These are phyloP conservation scores for Aspergillus sclerotiicarbonarius DNA, from an alignment of 495 filamentous ascomycete genomes.

Conservation along the genomic window DNA sequence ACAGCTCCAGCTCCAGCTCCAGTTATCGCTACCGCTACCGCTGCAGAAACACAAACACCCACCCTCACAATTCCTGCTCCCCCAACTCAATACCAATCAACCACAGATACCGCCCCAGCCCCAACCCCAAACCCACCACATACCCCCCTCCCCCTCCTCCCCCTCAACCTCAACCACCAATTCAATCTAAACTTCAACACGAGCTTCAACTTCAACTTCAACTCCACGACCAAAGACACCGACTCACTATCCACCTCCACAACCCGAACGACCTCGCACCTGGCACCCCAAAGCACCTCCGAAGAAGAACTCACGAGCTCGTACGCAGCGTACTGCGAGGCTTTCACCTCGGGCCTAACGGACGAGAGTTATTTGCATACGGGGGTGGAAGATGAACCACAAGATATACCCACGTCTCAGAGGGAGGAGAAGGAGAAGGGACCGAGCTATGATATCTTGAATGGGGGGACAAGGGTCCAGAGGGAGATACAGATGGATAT, in stretches of 20 bases:
- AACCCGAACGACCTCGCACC: background rate
- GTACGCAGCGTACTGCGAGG: constrained; percentile 22
- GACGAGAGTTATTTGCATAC: background rate
- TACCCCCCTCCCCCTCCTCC: background rate
- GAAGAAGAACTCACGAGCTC: background rate
- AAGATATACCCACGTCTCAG: no score
- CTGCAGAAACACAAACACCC: no score
- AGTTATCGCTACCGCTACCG: no score
- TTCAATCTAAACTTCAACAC: background rate
- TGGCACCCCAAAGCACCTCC: background rate
- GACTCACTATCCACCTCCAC: background rate
- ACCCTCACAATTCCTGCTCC: no score
- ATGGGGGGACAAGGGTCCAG: no score
- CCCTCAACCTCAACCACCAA: background rate
- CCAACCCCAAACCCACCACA: no score
- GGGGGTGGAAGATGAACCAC: no score
- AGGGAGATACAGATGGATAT: background rate
- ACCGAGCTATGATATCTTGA: no score
- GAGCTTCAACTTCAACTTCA: background rate
- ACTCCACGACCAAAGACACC: background rate
- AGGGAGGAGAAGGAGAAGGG: no score
- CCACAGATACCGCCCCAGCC: no score
- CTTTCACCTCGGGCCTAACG: constrained; percentile 16
- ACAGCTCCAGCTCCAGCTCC: no score
- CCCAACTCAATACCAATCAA: no score